A percentile compares a stretch with the other conserved stretches of the same genome.
phyloP scores from a whole-genome alignment of 139 green algal genomes.

The Ettlia oleoabundans region DNA sequence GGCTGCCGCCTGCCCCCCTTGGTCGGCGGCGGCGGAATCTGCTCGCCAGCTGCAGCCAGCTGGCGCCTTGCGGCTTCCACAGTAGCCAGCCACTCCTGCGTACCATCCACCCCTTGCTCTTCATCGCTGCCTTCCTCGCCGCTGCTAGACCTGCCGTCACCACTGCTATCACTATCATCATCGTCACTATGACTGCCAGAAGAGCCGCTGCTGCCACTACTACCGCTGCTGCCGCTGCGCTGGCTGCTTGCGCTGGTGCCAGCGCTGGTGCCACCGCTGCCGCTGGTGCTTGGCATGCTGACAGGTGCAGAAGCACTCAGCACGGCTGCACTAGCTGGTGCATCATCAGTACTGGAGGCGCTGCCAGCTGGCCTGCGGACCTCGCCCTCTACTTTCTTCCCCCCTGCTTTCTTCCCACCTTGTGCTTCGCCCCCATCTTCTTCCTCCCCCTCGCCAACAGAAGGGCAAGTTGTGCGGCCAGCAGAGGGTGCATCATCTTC shows the following conservation, averaged over 20 bases:
- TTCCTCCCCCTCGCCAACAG: too few relatives aligned
- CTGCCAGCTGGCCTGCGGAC: neutral
- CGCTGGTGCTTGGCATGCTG: neutral
- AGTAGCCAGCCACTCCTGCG: neutral
- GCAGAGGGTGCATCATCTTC: too few relatives aligned
- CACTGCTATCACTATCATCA: too few relatives aligned
- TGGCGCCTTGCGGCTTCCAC: neutral
- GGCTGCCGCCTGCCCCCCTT: neutral
- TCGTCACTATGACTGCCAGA: too few relatives aligned
- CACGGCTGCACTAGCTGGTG: neutral
- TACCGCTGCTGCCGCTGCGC: neutral
- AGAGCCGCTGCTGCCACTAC: neutral
- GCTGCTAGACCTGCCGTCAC: too few relatives aligned
- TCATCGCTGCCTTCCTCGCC: neutral
- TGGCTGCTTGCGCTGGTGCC: neutral
- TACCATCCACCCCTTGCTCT: neutral
- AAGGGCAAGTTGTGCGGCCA: too few relatives aligned
- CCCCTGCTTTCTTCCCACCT: too few relatives aligned
- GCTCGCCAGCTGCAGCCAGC: neutral
- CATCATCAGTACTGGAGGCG: neutral
- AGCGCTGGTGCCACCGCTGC: neutral
- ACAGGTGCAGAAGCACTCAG: neutral
- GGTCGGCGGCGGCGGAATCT: neutral
- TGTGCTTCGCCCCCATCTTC: too few relatives aligned
- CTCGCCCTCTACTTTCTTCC: too few relatives aligned